Evolutionary conservation across 2,329 filamentous ascomycete genomes (phyloP).

Genomic region (Aspergillus latus): DNA sequence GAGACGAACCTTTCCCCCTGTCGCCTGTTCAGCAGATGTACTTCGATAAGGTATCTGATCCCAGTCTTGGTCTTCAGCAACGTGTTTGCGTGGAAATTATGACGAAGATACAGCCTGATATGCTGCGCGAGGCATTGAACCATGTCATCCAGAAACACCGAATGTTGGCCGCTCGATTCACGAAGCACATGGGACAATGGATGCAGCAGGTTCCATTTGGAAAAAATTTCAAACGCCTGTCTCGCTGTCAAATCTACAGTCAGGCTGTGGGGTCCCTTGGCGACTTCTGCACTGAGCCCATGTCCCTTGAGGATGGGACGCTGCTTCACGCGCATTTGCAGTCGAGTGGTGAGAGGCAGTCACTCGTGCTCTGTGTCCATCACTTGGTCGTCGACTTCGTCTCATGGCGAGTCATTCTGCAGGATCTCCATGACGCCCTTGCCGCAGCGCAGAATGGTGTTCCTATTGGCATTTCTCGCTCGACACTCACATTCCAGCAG

Average conservation of each 20-base stretch:
- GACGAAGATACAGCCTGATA: background rate
- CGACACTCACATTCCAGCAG: slow-evolving; percentile 6
- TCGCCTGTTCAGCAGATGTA: slow-evolving; percentile 9
- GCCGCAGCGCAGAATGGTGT: background rate
- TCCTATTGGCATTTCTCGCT: background rate
- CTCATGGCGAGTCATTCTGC: slow-evolving; percentile 11
- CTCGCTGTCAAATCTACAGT: background rate
- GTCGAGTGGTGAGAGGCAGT: background rate
- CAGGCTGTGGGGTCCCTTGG: background rate
- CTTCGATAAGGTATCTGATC: slow-evolving; percentile 2
- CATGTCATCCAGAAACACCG: background rate
- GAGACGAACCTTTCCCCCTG: background rate
- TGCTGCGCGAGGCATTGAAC: background rate
- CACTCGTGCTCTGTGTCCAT: slow-evolving; percentile 6
- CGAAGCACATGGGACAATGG: background rate
- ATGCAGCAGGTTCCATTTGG: background rate
- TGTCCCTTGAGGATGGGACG: slow-evolving; percentile 5
- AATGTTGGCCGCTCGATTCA: background rate
- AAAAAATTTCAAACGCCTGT: background rate
- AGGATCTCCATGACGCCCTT: slow-evolving; percentile 5
- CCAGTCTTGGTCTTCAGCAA: slow-evolving; percentile 8
- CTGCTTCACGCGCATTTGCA: slow-evolving; percentile 7
- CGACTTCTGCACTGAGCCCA: slow-evolving; percentile 3
- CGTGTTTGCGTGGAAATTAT: background rate
- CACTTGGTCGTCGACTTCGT: slow-evolving; percentile 12